Base-by-base conservation (phyloP, 2,329 filamentous ascomycete genomes). In the Neurospora sp. region DNA sequence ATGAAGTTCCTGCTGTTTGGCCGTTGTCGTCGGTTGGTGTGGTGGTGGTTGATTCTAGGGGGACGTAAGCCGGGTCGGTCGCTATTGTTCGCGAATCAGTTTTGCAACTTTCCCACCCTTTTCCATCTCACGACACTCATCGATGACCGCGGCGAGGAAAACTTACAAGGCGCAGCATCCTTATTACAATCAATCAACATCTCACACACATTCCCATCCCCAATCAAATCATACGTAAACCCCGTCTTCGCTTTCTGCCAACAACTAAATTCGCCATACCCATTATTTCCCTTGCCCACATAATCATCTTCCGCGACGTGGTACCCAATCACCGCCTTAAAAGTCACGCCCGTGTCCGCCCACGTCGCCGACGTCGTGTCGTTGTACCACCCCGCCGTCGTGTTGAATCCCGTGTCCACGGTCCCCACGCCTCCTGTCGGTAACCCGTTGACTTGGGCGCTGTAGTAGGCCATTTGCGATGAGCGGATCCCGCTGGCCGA, bases 401-500 rank as follows among this genome's bases (percentile, higher is more conserved):
- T 70, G 11, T 75, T 76, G 4, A 70, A 68, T 0, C 40, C 4
- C 6, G 77, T 77, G 6, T 70, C 70, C 8, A 80, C 76, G 12
- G 75, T 66, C 23, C 76, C 73, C 17, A 77, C 74, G 52, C 79
- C 79, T 5, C 75, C 41, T 0, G 78, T 78, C 10, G 46, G 66
- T 15, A 36, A 28, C 39, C 72, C 70, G 5, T 73, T 73, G 2
- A 68, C 28, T 17, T 71, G 71, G 1, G 43, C 33, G 71, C 74
- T 10, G 52, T 62, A 80, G 72, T 79, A 80, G 67, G 78, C 74
- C 71, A 78, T 76, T 70, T 79, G 77, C 4, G 78, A 80, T 10
- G 77, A 77, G 6, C 75, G 57, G 23, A 75, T 70, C 15, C 70
- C 69, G 19, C 23, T n/a, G 8, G 40, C 66, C 36, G 73, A 72